These are phyloP conservation scores for bread wheat (Triticum aestivum) DNA, from an alignment of 176 grass and related monocot species.

Conservation along the genomic window IWGSC_CS_RefSeq_v2.1 NC_057799.1:530743088-530743587, in stretches of 20 bases:
- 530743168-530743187: neutral
- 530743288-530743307: no score
- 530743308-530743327: no score
- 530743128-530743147: no score
- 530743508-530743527: neutral
- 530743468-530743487: no score
- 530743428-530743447: no score
- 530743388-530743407: no score
- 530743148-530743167: neutral
- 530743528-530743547: neutral
- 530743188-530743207: neutral
- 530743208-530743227: neutral
- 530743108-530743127: conserved; percentile 19
- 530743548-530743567: neutral
- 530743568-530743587: neutral
- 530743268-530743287: neutral
- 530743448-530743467: no score
- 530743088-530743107: neutral
- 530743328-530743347: no score
- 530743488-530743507: neutral
- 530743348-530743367: no score
- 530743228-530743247: neutral
- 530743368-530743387: no score
- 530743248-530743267: neutral
- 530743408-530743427: no score